These are phyloP conservation scores for Apiotrichum brassicae DNA, from an alignment of 1,284 basidiomycete species.

Conservation along the genomic window DNA sequence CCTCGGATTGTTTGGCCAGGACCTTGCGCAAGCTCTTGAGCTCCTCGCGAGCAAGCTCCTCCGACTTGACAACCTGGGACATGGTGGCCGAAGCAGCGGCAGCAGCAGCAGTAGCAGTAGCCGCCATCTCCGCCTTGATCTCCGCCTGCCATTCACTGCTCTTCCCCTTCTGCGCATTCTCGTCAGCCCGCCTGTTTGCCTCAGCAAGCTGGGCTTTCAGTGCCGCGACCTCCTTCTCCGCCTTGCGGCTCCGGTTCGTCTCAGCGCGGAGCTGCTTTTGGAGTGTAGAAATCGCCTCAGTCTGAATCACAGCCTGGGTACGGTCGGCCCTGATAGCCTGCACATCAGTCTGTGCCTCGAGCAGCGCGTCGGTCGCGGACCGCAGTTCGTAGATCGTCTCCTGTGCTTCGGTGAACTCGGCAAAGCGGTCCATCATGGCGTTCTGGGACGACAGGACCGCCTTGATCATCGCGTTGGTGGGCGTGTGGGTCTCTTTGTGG, in stretches of 20 bases:
- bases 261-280: conserved; percentile 4
- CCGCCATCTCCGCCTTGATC: conserved; percentile 6
- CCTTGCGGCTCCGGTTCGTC: background rate
- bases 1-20: conserved; percentile 4
- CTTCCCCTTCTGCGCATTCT: conserved; percentile 3
- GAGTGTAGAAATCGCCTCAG: conserved; percentile 1
- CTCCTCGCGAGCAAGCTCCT: conserved; percentile 9
- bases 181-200: background rate
- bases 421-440: conserved; percentile 14
- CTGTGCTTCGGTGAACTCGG: conserved; percentile 3
- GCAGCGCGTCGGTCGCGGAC: conserved; percentile 10
- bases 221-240: conserved; percentile 3
- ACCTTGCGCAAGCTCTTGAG: conserved; percentile 7
- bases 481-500: background rate
- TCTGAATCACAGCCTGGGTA: background rate
- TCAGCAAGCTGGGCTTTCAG: background rate
- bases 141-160: conserved; percentile 6
- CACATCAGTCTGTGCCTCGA: conserved; percentile 8
- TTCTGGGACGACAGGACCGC: conserved; percentile 11
- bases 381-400: conserved; percentile 10
- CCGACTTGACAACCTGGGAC: conserved; percentile 1
- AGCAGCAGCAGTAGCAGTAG: background rate
- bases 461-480: conserved; percentile 8
- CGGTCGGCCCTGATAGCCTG: conserved; percentile 6
- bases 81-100: background rate